phyloP scores from a whole-genome alignment of 2,329 filamentous ascomycete species.

The Immersiporthe knoxdaviesiana region DNA sequence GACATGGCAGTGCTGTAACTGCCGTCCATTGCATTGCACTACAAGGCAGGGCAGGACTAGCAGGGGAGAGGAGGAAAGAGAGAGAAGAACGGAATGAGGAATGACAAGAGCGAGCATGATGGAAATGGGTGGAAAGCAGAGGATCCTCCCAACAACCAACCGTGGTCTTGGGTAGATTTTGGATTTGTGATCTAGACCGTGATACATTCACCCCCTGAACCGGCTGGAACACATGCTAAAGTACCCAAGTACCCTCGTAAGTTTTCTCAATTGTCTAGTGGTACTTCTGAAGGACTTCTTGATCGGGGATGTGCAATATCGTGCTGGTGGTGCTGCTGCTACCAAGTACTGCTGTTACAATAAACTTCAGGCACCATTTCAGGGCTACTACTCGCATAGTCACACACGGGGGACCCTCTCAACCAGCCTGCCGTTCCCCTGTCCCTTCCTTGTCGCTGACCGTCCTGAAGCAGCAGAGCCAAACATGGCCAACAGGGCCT shows the following conservation, averaged over 20 bases:
- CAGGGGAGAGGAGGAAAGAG: background rate
- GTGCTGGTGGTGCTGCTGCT: background rate
- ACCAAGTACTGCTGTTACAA: too few species aligned
- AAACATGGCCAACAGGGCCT: background rate
- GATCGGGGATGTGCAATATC: background rate
- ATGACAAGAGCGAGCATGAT: background rate
- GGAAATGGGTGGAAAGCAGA: conserved; percentile 2
- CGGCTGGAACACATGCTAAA: too few species aligned
- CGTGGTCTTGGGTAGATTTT: background rate
- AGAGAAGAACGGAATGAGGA: background rate
- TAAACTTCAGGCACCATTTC: conserved; percentile 1
- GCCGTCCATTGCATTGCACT: background rate
- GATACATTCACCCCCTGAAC: conserved; percentile 5
- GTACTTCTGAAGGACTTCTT: background rate
- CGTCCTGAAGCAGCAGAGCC: background rate
- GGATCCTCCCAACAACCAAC: background rate
- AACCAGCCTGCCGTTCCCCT: background rate
- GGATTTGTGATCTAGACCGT: conserved; percentile 9
- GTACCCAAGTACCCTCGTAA: too few species aligned
- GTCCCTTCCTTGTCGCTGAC: background rate
- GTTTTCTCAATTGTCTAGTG: too few species aligned
- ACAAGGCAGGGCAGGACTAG: background rate
- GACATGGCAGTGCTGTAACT: background rate
- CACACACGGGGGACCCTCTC: background rate
- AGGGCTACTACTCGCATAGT: background rate